These are phyloP conservation scores for Nicotiana obtusifolia DNA, from an alignment of 257 asterid genomes.

Conservation along the genomic window DNA sequence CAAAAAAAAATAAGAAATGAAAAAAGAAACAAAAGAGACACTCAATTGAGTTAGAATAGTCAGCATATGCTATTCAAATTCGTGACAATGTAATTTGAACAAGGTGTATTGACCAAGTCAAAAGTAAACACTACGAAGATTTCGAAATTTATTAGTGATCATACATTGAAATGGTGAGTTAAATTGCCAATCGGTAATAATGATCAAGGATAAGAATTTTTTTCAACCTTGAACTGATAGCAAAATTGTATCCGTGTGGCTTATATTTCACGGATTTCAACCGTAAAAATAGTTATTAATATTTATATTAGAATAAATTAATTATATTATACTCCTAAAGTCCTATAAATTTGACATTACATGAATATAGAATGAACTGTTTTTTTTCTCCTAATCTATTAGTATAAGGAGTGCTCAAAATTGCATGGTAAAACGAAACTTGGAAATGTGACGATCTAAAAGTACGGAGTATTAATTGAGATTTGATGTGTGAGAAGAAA, in stretches of 20 bases:
- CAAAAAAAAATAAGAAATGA: no score
- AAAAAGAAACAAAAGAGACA: background rate
- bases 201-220: no score
- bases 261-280: rapidly evolving
- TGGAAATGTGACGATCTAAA: background rate
- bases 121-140: background rate
- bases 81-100: background rate
- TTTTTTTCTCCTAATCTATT: no score
- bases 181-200: no score
- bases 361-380: no score
- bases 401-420: background rate
- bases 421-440: background rate
- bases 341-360: no score
- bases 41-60: background rate
- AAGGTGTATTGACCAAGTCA: background rate
- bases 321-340: no score
- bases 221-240: no score
- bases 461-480: background rate
- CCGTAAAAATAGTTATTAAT: rapidly evolving
- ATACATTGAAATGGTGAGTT: background rate
- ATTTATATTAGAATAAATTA: rapidly evolving
- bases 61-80: background rate
- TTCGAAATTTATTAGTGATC: background rate
- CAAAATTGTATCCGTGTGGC: rapidly evolving
- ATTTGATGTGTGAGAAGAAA: background rate